Evolutionary conservation across 2,329 filamentous ascomycete genomes (phyloP).

Genomic region (Biscogniauxia sp.): DNA sequence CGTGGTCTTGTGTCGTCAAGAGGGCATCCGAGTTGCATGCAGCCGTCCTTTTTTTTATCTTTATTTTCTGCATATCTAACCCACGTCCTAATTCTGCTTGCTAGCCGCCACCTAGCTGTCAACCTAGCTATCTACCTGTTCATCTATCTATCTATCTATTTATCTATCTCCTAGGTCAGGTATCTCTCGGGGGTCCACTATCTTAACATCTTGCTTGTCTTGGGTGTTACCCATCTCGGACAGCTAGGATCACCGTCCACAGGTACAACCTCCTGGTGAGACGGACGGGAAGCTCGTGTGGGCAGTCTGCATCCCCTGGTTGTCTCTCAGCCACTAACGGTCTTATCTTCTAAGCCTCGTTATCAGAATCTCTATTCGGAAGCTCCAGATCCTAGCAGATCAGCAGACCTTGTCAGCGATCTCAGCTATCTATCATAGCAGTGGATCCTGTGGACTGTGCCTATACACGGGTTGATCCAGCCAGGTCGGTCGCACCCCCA

Average conservation of each 20-base stretch:
- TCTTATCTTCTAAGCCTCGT: slow-evolving; percentile 23
- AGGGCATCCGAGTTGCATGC: neutral
- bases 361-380: slow-evolving; percentile 18
- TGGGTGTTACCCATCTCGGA: slow-evolving; percentile 12
- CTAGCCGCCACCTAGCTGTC: neutral
- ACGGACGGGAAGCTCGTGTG: slow-evolving; percentile 17
- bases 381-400: slow-evolving; percentile 20
- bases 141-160: neutral
- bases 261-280: slow-evolving; percentile 9
- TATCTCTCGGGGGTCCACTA: neutral
- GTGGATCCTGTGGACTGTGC: slow-evolving; percentile 15
- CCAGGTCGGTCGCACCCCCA: slow-evolving; percentile 12
- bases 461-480: slow-evolving; percentile 12
- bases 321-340: slow-evolving; percentile 20
- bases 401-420: slow-evolving; percentile 18
- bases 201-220: slow-evolving; percentile 15
- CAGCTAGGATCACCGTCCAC: slow-evolving; percentile 17
- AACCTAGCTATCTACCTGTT: neutral
- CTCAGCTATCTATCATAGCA: slow-evolving; percentile 12
- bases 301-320: slow-evolving; percentile 12
- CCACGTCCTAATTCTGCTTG: neutral
- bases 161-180: neutral
- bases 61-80: neutral
- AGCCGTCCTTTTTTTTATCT: neutral
- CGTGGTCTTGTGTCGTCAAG: neutral